Evolutionary conservation across 2,329 filamentous ascomycete genomes (phyloP).

Genomic region (Calcarisporium arbuscula): DNA sequence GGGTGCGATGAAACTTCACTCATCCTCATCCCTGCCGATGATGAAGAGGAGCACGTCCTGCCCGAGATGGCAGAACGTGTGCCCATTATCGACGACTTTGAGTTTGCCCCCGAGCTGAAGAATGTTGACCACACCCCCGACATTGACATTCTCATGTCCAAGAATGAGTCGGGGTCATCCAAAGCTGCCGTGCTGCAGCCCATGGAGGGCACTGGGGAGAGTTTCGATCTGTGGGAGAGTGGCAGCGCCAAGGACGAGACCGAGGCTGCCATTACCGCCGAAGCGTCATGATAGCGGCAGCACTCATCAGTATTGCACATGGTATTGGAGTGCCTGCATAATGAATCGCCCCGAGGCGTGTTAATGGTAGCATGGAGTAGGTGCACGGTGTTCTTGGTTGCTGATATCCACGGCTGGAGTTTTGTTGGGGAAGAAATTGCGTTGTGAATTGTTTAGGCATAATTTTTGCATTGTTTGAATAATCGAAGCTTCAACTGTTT

Average conservation of each 20-base stretch:
- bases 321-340: too few species aligned
- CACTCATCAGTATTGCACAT: too few species aligned
- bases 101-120: constrained; percentile 14
- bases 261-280: constrained; percentile 22
- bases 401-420: too few species aligned
- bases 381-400: too few species aligned
- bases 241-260: constrained; percentile 55
- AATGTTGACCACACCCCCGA: constrained; percentile 16
- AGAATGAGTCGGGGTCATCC: constrained; percentile 28
- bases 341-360: too few species aligned
- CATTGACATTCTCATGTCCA: constrained; percentile 31
- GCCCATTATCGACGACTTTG: constrained; percentile 11
- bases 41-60: constrained; percentile 32
- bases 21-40: constrained; percentile 56
- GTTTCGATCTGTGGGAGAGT: constrained; percentile 67
- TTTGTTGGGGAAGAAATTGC: too few species aligned
- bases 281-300: too few species aligned
- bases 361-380: too few species aligned
- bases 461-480: too few species aligned
- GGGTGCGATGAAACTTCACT: constrained; percentile 59
- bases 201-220: constrained; percentile 53
- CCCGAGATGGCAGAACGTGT: constrained; percentile 6
- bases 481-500: too few species aligned
- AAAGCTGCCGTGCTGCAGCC: constrained; percentile 45
- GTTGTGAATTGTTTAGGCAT: too few species aligned